Conservation (phyloP, 768 basidiomycete species). For the Pulveroboletus sp. region DNA sequence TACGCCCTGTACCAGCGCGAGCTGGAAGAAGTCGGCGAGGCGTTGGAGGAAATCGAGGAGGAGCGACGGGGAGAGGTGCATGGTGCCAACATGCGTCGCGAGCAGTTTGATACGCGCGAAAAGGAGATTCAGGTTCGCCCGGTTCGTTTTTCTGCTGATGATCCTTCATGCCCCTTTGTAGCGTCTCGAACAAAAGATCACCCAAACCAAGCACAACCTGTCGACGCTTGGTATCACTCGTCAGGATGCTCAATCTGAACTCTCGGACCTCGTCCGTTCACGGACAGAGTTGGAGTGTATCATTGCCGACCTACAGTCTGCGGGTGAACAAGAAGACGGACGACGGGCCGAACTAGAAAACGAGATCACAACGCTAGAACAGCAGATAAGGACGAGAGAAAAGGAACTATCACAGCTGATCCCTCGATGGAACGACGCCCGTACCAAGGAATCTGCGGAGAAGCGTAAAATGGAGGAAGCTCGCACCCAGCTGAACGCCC, state of each 20-base stretch:
- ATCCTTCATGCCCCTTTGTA: conserved; percentile 29
- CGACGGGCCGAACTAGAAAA: conserved; percentile 57
- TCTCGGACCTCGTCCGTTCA: conserved; percentile 80
- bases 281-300: conserved; percentile 85
- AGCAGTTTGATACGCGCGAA: conserved; percentile 80
- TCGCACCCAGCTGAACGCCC: conserved; percentile 60
- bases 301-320: conserved; percentile 69
- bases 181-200: conserved; percentile 71
- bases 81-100: conserved; percentile 73
- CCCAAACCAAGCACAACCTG: conserved; percentile 62
- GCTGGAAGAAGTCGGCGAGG: conserved; percentile 80
- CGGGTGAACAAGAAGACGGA: conserved; percentile 61
- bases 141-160: neutral
- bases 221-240: conserved; percentile 69
- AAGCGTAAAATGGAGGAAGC: conserved; percentile 71
- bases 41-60: conserved; percentile 80
- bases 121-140: conserved; percentile 72
- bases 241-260: conserved; percentile 74
- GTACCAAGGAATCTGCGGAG: conserved; percentile 48
- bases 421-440: conserved; percentile 67
- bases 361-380: conserved; percentile 60
- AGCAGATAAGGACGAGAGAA: conserved; percentile 62
- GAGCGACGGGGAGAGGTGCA: conserved; percentile 82
- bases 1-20: conserved; percentile 93
- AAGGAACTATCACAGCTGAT: conserved; percentile 54